Percentiles rank a stretch among this genome's conserved stretches.
phyloP scores from a whole-genome alignment of 177 flowering plant species.

The Vitis hybrid region DNA sequence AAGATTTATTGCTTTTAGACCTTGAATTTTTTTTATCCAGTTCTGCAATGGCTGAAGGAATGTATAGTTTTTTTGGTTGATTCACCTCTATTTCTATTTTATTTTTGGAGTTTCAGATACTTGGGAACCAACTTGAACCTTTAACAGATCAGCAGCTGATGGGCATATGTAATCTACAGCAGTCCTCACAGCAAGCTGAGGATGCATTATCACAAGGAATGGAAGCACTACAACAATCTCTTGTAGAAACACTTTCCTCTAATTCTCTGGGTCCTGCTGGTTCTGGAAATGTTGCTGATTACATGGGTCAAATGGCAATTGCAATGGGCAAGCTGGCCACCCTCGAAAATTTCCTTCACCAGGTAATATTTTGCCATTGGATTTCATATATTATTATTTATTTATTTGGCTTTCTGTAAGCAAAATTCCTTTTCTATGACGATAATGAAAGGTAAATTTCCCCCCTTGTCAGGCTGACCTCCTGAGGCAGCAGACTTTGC shows the following conservation, averaged over 20 bases:
- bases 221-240: constrained; percentile 92
- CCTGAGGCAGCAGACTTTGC: constrained; percentile 80
- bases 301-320: constrained; percentile 93
- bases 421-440: background rate
- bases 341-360: constrained; percentile 76
- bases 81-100: background rate
- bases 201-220: constrained; percentile 95
- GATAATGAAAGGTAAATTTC: background rate
- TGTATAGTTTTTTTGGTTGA: background rate
- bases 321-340: constrained; percentile 86
- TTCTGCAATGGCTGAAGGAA: background rate
- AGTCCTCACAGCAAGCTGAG: constrained; percentile 89
- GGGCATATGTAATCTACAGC: constrained; percentile 85
- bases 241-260: constrained; percentile 69
- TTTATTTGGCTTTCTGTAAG: no score
- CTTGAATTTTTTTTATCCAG: background rate
- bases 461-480: constrained; percentile 72
- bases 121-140: constrained; percentile 79
- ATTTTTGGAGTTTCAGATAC: constrained; percentile 45
- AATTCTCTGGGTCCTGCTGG: constrained; percentile 52
- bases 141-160: constrained; percentile 83
- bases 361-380: constrained; percentile 37
- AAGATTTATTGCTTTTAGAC: background rate
- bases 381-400: no score
- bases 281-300: constrained; percentile 64